Evolutionary conservation across 2,329 filamentous ascomycete species (phyloP).

Genomic region (Fusarium foetens): DNA sequence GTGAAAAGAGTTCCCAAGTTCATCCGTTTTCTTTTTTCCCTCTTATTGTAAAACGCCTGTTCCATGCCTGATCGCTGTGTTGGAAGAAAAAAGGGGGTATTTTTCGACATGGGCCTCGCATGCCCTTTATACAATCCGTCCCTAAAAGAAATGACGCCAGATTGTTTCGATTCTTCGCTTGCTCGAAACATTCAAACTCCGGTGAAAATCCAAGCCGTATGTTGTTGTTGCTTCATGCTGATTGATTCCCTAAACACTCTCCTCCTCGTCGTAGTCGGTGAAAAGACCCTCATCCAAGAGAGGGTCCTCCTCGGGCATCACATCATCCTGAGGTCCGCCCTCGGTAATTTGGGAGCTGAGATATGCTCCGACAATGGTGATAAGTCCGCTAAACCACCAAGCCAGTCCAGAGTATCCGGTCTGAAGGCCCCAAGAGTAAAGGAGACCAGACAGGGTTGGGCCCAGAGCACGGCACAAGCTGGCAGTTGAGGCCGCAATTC

Average conservation of each 20-base stretch:
- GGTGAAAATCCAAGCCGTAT: conserved; percentile 25
- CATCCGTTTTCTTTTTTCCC: conserved; percentile 33
- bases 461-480: conserved; percentile 90
- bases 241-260: conserved; percentile 43
- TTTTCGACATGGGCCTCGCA: conserved; percentile 27
- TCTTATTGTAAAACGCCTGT: conserved; percentile 39
- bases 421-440: conserved; percentile 83
- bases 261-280: conserved; percentile 48
- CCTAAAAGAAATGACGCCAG: conserved; percentile 41
- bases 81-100: conserved; percentile 35
- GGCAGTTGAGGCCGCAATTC: conserved; percentile 89
- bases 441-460: conserved; percentile 84
- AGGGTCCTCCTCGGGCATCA: conserved; percentile 53
- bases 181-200: conserved; percentile 40
- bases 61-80: conserved; percentile 38
- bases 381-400: conserved; percentile 89
- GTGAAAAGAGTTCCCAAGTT: conserved; percentile 34
- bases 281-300: conserved; percentile 47
- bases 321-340: conserved; percentile 59
- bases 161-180: conserved; percentile 34
- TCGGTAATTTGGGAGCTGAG: conserved; percentile 82
- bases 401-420: conserved; percentile 87
- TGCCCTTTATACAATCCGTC: conserved; percentile 38
- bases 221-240: conserved; percentile 5
- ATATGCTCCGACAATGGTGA: conserved; percentile 79